A percentile compares a stretch with the other conserved stretches of the same genome.
Conservation (phyloP, 768 basidiomycete genomes). For the Lepiota subincarnata region DNA sequence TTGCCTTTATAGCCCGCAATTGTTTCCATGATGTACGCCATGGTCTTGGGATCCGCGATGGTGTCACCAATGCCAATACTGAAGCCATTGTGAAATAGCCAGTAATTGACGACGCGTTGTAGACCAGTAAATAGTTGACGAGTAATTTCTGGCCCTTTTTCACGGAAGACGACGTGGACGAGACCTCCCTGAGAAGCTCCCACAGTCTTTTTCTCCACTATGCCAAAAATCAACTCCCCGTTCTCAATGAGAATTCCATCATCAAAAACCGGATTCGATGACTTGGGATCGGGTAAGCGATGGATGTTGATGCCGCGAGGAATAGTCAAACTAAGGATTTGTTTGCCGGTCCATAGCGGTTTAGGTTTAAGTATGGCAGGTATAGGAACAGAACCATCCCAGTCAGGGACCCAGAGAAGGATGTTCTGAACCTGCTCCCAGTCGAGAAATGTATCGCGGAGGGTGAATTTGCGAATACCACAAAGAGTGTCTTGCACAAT, state of each 20-base stretch:
- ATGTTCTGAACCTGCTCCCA: conserved; percentile 97
- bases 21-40: conserved; percentile 79
- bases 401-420: conserved; percentile 95
- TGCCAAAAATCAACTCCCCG: conserved; percentile 91
- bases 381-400: conserved; percentile 91
- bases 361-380: conserved; percentile 97
- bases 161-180: conserved; percentile 94
- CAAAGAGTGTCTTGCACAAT: conserved; percentile 99
- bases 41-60: conserved; percentile 86
- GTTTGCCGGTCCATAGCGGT: conserved; percentile 97
- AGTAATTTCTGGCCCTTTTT: conserved; percentile 92
- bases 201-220: conserved; percentile 98
- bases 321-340: conserved; percentile 87
- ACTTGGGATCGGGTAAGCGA: conserved; percentile 75
- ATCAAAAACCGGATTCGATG: conserved; percentile 79
- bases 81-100: conserved; percentile 99
- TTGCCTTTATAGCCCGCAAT: conserved; percentile 78
- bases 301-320: conserved; percentile 94
- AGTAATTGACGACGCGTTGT: conserved; percentile 95
- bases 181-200: conserved; percentile 93
- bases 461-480: conserved; percentile 94
- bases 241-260: conserved; percentile 97
- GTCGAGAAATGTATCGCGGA: conserved; percentile 93
- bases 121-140: conserved; percentile 88
- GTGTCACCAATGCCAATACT: conserved; percentile 99